A percentile compares a stretch with the other conserved stretches of the same genome.
Conservation (phyloP, 192 early-diverging fungal species). For the Coemansia aciculifera region DNA sequence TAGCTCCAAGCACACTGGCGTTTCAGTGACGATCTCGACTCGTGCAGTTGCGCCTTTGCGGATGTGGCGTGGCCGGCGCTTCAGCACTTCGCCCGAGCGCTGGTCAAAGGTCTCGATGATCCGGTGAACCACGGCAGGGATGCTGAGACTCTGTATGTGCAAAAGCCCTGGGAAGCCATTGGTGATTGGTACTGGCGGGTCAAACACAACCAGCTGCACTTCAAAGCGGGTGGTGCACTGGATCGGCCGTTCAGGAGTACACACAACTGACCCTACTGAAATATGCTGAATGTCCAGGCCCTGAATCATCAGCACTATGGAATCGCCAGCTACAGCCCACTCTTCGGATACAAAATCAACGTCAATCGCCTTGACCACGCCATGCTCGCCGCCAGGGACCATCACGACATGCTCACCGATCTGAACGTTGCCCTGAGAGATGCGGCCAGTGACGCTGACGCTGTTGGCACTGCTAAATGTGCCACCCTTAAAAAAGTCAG, state of each 20-base stretch:
- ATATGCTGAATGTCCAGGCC: conserved; percentile 47
- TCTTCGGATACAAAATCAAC: conserved; percentile 66
- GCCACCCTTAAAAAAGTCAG: conserved; percentile 92
- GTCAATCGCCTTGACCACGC: conserved; percentile 77
- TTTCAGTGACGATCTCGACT: conserved; percentile 74
- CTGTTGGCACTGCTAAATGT: conserved; percentile 60
- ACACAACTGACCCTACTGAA: conserved; percentile 83
- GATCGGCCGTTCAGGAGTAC: conserved; percentile 66
- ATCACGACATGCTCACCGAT: conserved; percentile 79
- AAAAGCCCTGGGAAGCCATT: conserved; percentile 86
- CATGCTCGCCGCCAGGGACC: conserved; percentile 79
- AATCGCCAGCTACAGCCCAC: conserved; percentile 96
- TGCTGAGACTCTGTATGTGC: conserved; percentile 81
- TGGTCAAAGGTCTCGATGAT: conserved; percentile 80
- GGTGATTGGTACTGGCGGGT: conserved; percentile 88
- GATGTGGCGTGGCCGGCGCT: conserved; percentile 75
- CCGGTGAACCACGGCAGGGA: conserved; percentile 74
- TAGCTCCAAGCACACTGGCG: conserved; percentile 82
- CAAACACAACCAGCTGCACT: conserved; percentile 93
- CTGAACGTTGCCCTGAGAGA: conserved; percentile 87
- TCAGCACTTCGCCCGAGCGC: conserved; percentile 78
- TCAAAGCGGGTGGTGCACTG: conserved; percentile 75
- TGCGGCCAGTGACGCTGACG: conserved; percentile 81
- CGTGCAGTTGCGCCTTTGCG: conserved; percentile 68
- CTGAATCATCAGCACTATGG: conserved; percentile 72